A percentile compares a stretch with the other conserved stretches of the same genome.
Conservation (phyloP, 2,329 filamentous ascomycete genomes). For the Arthrinium phaeospermum region DNA sequence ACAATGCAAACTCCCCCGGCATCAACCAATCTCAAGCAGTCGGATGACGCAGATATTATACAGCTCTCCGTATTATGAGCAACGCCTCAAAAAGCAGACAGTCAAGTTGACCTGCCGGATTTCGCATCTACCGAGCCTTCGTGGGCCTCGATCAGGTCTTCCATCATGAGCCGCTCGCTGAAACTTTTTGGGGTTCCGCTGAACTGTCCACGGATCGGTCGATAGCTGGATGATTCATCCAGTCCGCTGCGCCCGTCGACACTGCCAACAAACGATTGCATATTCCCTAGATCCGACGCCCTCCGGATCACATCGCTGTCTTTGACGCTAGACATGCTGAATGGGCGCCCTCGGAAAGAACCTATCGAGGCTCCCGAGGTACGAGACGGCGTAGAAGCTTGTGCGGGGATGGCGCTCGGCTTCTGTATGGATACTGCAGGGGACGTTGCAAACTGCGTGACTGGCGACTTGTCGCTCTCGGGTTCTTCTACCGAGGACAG, state of each 20-base stretch:
- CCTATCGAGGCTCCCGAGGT: conserved; percentile 51
- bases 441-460: conserved; percentile 48
- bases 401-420: conserved; percentile 36
- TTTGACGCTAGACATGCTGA: conserved; percentile 58
- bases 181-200: conserved; percentile 53
- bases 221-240: conserved; percentile 53
- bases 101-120: neutral
- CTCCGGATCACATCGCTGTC: conserved; percentile 54
- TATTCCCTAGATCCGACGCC: conserved; percentile 53
- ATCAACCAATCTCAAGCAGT: neutral
- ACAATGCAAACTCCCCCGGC: conserved; percentile 3
- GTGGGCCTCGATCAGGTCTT: conserved; percentile 46
- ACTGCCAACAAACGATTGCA: conserved; percentile 59
- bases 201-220: conserved; percentile 44
- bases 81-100: neutral
- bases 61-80: neutral
- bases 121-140: neutral
- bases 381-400: conserved; percentile 38
- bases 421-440: conserved; percentile 49
- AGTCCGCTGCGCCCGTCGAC: conserved; percentile 57
- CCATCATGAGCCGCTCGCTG: conserved; percentile 55
- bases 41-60: neutral
- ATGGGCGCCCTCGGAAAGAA: conserved; percentile 60
- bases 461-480: conserved; percentile 27
- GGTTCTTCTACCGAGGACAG: conserved; percentile 25